Conservation (phyloP, 352 stramenopile species). For the Phytophthora foliorum region DNA sequence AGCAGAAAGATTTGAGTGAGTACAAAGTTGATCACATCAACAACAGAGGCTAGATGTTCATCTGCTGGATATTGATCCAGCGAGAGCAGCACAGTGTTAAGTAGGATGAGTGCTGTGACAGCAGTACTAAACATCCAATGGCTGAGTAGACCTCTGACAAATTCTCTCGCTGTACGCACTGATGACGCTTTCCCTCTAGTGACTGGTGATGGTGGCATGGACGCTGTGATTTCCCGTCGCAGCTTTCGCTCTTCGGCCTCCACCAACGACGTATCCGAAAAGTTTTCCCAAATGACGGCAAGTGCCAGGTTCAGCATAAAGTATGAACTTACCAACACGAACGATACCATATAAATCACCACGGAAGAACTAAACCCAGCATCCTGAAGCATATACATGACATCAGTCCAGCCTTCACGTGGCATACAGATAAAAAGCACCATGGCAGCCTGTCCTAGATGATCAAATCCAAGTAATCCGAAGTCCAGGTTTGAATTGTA, state of each 20-base stretch:
- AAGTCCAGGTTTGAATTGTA: slow-evolving; percentile 85
- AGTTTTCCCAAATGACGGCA: slow-evolving; percentile 91
- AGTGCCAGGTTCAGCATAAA: slow-evolving; percentile 94
- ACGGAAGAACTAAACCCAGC: slow-evolving; percentile 51
- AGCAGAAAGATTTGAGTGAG: slow-evolving; percentile 63
- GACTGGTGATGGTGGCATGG: slow-evolving; percentile 5
- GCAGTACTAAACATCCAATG: slow-evolving; percentile 69
- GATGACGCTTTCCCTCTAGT: slow-evolving; percentile 12
- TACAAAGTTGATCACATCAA: slow-evolving; percentile 71
- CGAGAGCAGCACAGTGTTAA: slow-evolving; percentile 88
- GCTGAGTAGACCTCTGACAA: slow-evolving; percentile 40
- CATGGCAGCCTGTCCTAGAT: slow-evolving; percentile 82
- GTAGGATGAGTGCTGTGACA: slow-evolving; percentile 64
- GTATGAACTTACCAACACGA: slow-evolving; percentile 90
- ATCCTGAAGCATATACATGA: slow-evolving; percentile 76
- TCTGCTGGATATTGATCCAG: slow-evolving; percentile 81
- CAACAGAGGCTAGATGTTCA: slow-evolving; percentile 31
- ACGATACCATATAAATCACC: slow-evolving; percentile 85
- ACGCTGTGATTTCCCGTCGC: slow-evolving; percentile 35
- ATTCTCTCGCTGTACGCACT: slow-evolving; percentile 7
- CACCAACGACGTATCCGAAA: slow-evolving; percentile 66
- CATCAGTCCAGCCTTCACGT: slow-evolving; percentile 88
- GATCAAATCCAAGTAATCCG: slow-evolving; percentile 90
- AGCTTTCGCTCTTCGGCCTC: slow-evolving; percentile 55
- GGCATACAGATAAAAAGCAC: slow-evolving; percentile 93